phyloP scores from a whole-genome alignment of 352 stramenopile species.

The Globisporangium cystogenes region DNA sequence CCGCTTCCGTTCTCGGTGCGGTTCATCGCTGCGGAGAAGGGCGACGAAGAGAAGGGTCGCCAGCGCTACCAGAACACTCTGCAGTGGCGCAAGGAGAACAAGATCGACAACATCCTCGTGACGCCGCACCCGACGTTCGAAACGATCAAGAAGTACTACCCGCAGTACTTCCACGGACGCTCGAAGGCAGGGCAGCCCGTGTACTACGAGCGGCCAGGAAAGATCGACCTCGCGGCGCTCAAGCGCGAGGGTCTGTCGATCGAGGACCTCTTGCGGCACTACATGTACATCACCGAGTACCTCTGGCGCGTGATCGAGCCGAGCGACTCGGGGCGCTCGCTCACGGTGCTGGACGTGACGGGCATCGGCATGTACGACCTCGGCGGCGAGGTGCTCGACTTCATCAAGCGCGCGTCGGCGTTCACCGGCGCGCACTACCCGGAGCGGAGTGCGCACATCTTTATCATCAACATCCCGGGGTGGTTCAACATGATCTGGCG shows the following conservation, averaged over 20 bases:
- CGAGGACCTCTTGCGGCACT: slow-evolving; percentile 84
- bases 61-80: slow-evolving; percentile 70
- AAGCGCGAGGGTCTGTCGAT: slow-evolving; percentile 86
- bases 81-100: slow-evolving; percentile 84
- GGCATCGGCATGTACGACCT: slow-evolving; percentile 88
- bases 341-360: slow-evolving; percentile 81
- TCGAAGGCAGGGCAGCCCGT: slow-evolving; percentile 70
- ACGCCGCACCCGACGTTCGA: slow-evolving; percentile 76
- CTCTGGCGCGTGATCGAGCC: slow-evolving; percentile 83
- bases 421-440: slow-evolving; percentile 93
- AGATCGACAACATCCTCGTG: slow-evolving; percentile 86
- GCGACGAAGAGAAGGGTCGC: slow-evolving; percentile 72
- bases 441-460: slow-evolving; percentile 91
- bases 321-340: slow-evolving; percentile 57
- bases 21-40: slow-evolving; percentile 84
- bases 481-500: slow-evolving; percentile 95
- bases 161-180: slow-evolving; percentile 86
- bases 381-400: slow-evolving; percentile 83
- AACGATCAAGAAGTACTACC: slow-evolving; percentile 90
- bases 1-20: slow-evolving; percentile 69
- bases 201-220: slow-evolving; percentile 83
- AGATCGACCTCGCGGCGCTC: slow-evolving; percentile 82
- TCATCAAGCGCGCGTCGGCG: slow-evolving; percentile 79
- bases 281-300: slow-evolving; percentile 93
- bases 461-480: slow-evolving; percentile 94